Percentiles rank a stretch among this genome's conserved stretches.
phyloP scores from a whole-genome alignment of 495 filamentous ascomycete genomes.

The Daldinia concentrica region DNA sequence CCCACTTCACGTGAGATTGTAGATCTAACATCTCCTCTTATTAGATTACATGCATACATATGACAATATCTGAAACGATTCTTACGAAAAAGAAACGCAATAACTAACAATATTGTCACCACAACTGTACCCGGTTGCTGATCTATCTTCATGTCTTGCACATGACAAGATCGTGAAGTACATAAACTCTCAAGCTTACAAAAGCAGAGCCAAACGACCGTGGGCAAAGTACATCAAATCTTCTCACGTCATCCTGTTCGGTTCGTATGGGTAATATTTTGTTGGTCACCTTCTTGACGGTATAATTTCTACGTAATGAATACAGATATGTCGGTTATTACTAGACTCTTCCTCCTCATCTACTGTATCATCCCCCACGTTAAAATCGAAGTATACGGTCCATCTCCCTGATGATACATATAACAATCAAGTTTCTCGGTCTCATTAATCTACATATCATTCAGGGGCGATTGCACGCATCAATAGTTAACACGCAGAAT shows the following conservation, averaged over 20 bases:
- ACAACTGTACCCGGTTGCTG: not conserved
- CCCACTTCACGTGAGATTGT: not conserved
- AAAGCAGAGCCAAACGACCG: not conserved
- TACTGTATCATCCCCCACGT: not conserved
- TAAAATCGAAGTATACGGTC: not conserved
- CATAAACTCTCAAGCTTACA: not conserved
- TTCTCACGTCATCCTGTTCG: conserved; percentile 6
- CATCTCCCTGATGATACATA: not conserved
- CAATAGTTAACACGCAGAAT: not conserved
- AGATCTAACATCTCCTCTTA: not conserved
- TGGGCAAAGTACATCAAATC: not conserved
- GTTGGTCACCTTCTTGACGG: not conserved
- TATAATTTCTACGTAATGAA: not conserved
- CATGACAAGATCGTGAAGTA: not conserved
- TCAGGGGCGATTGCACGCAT: not conserved
- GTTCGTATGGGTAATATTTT: not conserved
- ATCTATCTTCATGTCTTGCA: not conserved
- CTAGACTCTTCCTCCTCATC: not conserved
- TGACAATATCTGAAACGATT: not conserved
- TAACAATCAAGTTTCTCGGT: not conserved
- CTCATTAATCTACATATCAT: conserved; percentile 6
- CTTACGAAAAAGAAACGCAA: not conserved
- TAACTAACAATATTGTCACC: not conserved
- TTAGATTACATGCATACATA: not conserved
- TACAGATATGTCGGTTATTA: not conserved